These are phyloP conservation scores for Saprolegnia diclina DNA, from an alignment of 352 stramenopile species.

Conservation along the genomic window DNA sequence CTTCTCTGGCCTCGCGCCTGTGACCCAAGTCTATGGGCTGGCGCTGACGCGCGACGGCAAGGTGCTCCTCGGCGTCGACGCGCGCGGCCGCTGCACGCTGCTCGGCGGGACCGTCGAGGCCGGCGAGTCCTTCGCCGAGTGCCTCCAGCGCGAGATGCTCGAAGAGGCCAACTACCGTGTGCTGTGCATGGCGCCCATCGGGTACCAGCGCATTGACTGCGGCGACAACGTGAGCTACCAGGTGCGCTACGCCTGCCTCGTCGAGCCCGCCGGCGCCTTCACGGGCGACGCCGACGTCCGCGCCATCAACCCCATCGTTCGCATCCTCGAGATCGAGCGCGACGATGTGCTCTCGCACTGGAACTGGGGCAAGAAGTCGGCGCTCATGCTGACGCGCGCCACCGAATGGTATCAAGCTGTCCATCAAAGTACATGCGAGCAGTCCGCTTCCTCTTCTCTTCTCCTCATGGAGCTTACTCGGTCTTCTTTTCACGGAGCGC, in stretches of 20 bases:
- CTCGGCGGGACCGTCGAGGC: no score
- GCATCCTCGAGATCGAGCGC: neutral
- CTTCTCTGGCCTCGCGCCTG: neutral
- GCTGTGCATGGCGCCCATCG: neutral
- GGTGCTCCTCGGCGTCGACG: neutral
- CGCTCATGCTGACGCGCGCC: neutral
- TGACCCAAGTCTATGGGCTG: neutral
- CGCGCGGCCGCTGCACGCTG: no score
- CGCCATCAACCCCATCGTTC: neutral
- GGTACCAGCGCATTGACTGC: neutral
- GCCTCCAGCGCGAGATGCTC: neutral
- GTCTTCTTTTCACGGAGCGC: slow-evolving; percentile 1
- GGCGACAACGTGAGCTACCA: neutral
- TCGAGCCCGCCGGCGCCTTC: neutral
- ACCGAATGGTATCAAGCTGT: no score
- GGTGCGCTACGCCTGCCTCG: neutral
- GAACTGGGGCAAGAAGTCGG: neutral
- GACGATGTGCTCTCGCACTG: neutral
- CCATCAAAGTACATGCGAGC: no score
- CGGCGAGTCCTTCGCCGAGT: no score
- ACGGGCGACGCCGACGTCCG: neutral
- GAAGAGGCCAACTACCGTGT: neutral
- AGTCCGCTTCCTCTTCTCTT: no score
- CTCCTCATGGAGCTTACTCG: neutral
- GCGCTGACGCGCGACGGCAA: neutral